Evolutionary conservation across 768 basidiomycete species (phyloP).

Genomic region (Pisolithus orientalis): DNA sequence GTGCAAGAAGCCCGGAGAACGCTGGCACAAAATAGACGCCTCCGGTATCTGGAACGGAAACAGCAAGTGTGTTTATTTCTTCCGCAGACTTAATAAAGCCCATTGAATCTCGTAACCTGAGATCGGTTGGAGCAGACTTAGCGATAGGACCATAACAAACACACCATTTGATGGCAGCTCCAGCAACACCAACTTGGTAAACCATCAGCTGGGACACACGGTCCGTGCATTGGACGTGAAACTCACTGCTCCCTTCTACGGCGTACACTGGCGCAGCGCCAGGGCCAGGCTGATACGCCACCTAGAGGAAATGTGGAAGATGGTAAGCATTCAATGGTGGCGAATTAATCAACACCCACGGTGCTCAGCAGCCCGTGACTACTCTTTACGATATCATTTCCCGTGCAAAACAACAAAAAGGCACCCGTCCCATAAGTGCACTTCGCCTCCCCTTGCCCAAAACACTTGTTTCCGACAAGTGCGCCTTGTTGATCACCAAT

Average conservation of each 20-base stretch:
- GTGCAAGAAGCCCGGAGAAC: constrained; percentile 92
- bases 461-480: constrained; percentile 92
- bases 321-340: neutral
- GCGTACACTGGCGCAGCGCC: constrained; percentile 81
- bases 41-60: constrained; percentile 68
- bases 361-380: constrained; percentile 86
- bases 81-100: constrained; percentile 68
- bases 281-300: constrained; percentile 86
- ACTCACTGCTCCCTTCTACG: constrained; percentile 87
- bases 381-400: constrained; percentile 74
- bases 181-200: constrained; percentile 79
- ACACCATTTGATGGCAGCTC: constrained; percentile 89
- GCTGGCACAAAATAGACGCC: constrained; percentile 97
- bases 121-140: neutral
- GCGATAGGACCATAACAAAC: constrained; percentile 3
- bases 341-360: constrained; percentile 33
- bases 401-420: constrained; percentile 94
- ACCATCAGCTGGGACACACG: neutral
- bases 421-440: constrained; percentile 98
- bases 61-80: constrained; percentile 84
- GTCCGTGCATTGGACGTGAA: neutral
- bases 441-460: constrained; percentile 88
- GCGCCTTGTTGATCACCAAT: constrained; percentile 99
- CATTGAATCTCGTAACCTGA: constrained; percentile 86
- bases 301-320: constrained; percentile 33